These are phyloP conservation scores for Coelastrella sp. DNA, from an alignment of 139 green algal species.

Conservation along the genomic window DNA sequence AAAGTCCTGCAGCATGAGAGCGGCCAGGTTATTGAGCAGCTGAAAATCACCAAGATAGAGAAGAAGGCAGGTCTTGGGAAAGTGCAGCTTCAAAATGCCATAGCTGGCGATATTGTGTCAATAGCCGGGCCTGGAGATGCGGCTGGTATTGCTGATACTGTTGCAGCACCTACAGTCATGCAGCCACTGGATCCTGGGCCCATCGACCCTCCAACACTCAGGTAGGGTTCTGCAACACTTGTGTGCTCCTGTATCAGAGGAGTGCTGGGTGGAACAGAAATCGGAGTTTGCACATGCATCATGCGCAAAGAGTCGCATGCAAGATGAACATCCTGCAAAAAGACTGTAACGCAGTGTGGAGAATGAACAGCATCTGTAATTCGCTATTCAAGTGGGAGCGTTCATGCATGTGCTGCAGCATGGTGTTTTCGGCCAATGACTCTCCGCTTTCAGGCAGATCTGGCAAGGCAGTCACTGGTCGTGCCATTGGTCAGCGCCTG, in stretches of 20 bases:
- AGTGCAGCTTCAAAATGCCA: constrained; percentile 69
- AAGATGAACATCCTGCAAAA: too few relatives aligned
- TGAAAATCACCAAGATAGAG: constrained; percentile 75
- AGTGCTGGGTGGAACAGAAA: too few relatives aligned
- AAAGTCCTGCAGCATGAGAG: constrained; percentile 49
- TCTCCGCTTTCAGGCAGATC: constrained; percentile 80
- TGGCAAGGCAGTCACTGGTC: constrained; percentile 81
- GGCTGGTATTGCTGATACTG: constrained; percentile 81
- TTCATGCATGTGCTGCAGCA: constrained; percentile 54
- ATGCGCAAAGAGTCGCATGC: too few relatives aligned
- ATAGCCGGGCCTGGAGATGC: constrained; percentile 67
- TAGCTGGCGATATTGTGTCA: constrained; percentile 87
- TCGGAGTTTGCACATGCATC: too few relatives aligned
- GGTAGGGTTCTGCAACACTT: constrained; percentile 25
- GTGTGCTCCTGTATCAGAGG: not conserved
- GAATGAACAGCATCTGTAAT: not conserved
- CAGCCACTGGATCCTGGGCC: constrained; percentile 73
- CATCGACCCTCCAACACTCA: constrained; percentile 91
- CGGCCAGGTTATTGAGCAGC: constrained; percentile 40
- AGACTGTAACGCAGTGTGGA: too few relatives aligned
- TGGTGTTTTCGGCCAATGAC: constrained; percentile 92
- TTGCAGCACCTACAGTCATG: constrained; percentile 62
- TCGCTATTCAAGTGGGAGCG: not conserved
- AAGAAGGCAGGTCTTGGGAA: constrained; percentile 73
- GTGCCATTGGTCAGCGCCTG: constrained; percentile 87